Conservation (phyloP, 2,329 filamentous ascomycete species). For the Chaetomiaceae sp. region DNA sequence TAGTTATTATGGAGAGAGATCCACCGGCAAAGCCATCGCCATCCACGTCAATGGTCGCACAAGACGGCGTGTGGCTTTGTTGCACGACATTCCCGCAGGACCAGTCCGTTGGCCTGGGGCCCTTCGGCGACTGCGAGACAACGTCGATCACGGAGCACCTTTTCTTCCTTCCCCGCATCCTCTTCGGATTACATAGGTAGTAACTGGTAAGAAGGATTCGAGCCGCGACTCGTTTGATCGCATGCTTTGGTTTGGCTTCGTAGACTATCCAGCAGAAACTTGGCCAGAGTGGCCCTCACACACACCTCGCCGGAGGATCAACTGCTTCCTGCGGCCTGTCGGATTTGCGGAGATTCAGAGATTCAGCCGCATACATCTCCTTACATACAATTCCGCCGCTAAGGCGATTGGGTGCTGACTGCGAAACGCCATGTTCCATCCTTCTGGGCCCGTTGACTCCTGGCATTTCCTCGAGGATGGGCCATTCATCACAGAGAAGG, state of each 20-base stretch:
- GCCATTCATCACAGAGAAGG: too few relatives aligned
- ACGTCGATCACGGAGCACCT: not conserved
- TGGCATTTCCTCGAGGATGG: not conserved
- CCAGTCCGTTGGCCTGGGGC: not conserved
- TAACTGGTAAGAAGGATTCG: not conserved
- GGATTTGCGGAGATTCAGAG: not conserved
- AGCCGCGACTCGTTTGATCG: not conserved
- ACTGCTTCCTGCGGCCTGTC: not conserved
- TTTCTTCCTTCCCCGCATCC: not conserved
- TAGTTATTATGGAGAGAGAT: too few relatives aligned
- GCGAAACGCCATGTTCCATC: constrained; percentile 13
- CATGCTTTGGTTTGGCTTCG: not conserved
- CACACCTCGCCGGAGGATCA: too few relatives aligned
- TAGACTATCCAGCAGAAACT: too few relatives aligned
- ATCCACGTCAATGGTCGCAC: not conserved
- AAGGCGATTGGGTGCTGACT: constrained; percentile 19
- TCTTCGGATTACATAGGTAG: too few relatives aligned
- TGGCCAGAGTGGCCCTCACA: not conserved
- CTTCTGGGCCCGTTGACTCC: not conserved
- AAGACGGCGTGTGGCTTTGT: not conserved
- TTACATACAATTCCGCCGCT: not conserved
- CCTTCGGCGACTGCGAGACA: not conserved
- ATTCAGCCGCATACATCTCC: not conserved
- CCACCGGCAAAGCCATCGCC: not conserved
- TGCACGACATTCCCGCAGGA: not conserved